A percentile compares a stretch with the other conserved stretches of the same genome.
phyloP scores from a whole-genome alignment of 306 rosid genomes.

The Bauhinia variegata region DNA sequence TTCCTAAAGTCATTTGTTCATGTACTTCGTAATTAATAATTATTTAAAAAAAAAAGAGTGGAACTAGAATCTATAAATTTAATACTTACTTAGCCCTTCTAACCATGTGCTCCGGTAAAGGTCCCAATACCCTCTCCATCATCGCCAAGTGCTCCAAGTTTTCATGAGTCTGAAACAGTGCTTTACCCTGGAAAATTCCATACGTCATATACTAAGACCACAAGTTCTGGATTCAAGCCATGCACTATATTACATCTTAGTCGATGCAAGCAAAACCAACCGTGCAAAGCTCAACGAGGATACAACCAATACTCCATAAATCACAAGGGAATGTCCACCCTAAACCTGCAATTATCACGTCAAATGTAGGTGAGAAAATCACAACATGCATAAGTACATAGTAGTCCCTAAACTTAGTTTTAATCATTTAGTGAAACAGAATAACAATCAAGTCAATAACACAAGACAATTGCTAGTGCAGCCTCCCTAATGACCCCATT shows the following conservation, averaged over 20 bases:
- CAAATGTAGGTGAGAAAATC: constrained; percentile 39
- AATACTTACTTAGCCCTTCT: constrained; percentile 61
- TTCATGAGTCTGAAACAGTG: constrained; percentile 91
- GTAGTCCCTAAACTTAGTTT: no score
- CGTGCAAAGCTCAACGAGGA: constrained; percentile 74
- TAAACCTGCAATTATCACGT: constrained; percentile 65
- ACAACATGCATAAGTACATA: constrained; percentile 21
- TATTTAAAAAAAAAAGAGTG: no score
- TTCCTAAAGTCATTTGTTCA: constrained; percentile 8
- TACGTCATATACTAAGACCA: constrained; percentile 36
- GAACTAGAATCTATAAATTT: not conserved
- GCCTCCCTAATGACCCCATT: constrained; percentile 23
- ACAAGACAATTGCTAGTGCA: not conserved
- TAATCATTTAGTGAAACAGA: no score
- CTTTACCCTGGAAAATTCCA: constrained; percentile 67
- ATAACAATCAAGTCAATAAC: constrained; percentile 7
- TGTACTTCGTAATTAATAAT: not conserved
- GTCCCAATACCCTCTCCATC: constrained; percentile 90
- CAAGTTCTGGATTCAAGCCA: constrained; percentile 34
- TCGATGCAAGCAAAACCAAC: constrained; percentile 50
- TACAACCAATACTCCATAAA: constrained; percentile 93
- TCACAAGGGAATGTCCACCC: constrained; percentile 95
- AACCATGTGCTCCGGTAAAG: constrained; percentile 75
- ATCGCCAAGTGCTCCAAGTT: constrained; percentile 96
- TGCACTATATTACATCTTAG: constrained; percentile 22